Evolutionary conservation across 768 basidiomycete species (phyloP), one percentile per base, ranked within the genome.

Genomic region (Leccinum barrowsii): DNA sequence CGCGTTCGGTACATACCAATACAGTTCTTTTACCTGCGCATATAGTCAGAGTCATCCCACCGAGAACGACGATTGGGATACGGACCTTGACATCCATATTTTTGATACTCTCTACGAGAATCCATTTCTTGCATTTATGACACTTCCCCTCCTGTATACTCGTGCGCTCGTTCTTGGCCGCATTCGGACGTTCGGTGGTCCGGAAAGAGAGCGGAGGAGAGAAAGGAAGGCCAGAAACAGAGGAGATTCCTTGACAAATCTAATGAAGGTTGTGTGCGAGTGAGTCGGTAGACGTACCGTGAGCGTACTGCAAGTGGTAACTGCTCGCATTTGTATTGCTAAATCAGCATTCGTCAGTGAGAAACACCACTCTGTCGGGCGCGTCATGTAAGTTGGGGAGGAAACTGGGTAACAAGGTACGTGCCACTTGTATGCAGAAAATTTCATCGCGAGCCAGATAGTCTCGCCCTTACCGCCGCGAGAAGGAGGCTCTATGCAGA

Each of bases 291-390:
- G 13, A 64, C 75, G 5, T 75, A 89, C 89, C 89, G 66, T 92
- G 89, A 3, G 80, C 77, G 59, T 90, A 90, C 65, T 91, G 90
- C 84, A 92, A 82, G 66, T 92, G 90, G 64, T 92, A 92, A 69
- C 89, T 92, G 37, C 37, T 17, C 17, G 37, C 6, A 50, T 35
- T 42, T 19, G 32, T 32, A 40, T 32, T 11, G 10, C n/a, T 46
- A 34, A 40, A 47, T 60, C 61, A 67, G 56, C 19, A 53, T 21
- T 54, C 35, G 28, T 34, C 7, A 50, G 26, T 24, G 35, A 48
- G 47, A 46, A 51, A 55, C 15, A 24, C 40, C 49, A 63, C 72
- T 59, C 71, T 73, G 52, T 61, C 22, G 44, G 19, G 51, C 42
- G 22, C 11, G 5, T 44, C n/a, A 56, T 10, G 50, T 62, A 19